Conservation (phyloP, 2,329 filamentous ascomycete species). For the Phaeosphaeriaceae sp. region DNA sequence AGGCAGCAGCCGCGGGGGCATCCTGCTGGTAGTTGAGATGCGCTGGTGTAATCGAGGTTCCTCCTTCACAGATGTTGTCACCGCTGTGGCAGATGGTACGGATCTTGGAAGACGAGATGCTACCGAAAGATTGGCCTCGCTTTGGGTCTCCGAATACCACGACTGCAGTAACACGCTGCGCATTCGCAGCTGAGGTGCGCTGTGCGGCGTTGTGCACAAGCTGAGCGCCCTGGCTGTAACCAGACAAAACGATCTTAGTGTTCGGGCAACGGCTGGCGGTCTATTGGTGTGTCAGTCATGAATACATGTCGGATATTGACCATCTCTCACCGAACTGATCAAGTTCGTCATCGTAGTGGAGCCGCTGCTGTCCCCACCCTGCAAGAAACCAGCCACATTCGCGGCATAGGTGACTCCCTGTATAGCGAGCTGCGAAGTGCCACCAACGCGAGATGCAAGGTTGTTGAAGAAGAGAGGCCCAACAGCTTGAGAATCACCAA, state of each 20-base stretch:
- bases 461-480: conserved; percentile 59
- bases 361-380: conserved; percentile 55
- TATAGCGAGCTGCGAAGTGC: conserved; percentile 54
- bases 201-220: conserved; percentile 54
- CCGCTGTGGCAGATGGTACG: conserved; percentile 39
- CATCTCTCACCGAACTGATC: conserved; percentile 38
- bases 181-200: conserved; percentile 21
- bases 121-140: conserved; percentile 33
- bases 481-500: conserved; percentile 56
- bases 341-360: conserved; percentile 53
- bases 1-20: conserved; percentile 17
- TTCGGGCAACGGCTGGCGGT: conserved; percentile 24
- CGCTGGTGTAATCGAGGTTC: conserved; percentile 12
- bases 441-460: conserved; percentile 52
- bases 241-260: conserved; percentile 30
- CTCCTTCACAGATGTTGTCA: conserved; percentile 38
- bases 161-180: conserved; percentile 26
- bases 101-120: conserved; percentile 28
- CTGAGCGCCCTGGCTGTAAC: conserved; percentile 45
- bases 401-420: conserved; percentile 65
- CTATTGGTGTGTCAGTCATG: conserved; percentile 3
- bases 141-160: conserved; percentile 46
- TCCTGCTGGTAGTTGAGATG: conserved; percentile 25
- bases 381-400: conserved; percentile 52
- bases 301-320: not conserved